Evolutionary conservation across 2,329 filamentous ascomycete species (phyloP), one percentile per base, ranked within the genome.

Genomic region (Pseudocercospora pini-densiflorae): DNA sequence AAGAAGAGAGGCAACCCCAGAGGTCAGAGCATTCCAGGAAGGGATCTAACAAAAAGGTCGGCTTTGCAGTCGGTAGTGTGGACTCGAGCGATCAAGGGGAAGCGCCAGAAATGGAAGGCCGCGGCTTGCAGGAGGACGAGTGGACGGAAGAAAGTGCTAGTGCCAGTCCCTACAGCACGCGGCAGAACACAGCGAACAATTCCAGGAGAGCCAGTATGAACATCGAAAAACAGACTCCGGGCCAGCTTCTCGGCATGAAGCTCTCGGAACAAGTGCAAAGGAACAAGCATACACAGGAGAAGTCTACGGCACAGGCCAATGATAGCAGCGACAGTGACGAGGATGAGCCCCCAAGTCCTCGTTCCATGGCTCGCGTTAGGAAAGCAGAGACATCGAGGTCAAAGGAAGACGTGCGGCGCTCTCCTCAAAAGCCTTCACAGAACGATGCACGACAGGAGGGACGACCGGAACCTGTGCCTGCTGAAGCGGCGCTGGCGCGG

Each of bases 131-230:
- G 27, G 77, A 78, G 54, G 76, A 77, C 55, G 77, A 77, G 31
- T 78, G 77, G 77, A 78, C 76, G 8, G 77, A 78, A 55, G 74
- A 78, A 61, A 78, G 76, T 54, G 72, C 73, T 8, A 77, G 76
- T 59, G 76, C 75, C 21, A 77, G 75, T 66, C 77, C 77, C 12
- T 75, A 74, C 65, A 77, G 76, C 67, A 78, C 77, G 36, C 69
- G 76, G 59, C 73, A 76, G 66, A 77, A 78, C 60, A 78, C 77
- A 27, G 75, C 75, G 19, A 77, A 77, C 62, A 78, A 78, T 55
- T 76, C 75, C n/a, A 62, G 76, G 43, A 73, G 75, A 61, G 63
- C 73, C 9, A 77, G 76, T 54, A 62, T 74, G 61, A 62, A 66
- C 51, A 36, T 63, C n/a, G 72, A 70, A 12, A 72, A 67, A 53